These are phyloP conservation scores for Ceratocystis harringtonii DNA, from an alignment of 2,329 filamentous ascomycete genomes.

Conservation along the genomic window DNA sequence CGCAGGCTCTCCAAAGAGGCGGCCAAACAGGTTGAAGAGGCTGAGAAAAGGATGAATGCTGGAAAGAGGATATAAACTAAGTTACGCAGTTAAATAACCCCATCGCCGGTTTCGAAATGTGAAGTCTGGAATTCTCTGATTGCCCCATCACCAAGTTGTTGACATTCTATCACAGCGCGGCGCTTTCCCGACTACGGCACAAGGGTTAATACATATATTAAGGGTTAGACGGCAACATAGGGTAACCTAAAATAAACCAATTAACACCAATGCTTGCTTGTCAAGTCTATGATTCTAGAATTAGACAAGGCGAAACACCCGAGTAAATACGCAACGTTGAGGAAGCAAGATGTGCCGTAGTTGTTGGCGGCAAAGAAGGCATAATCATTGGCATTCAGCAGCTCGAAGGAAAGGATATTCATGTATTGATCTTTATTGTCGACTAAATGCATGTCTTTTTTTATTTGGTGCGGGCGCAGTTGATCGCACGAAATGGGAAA, in stretches of 20 bases:
- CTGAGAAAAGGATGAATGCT: constrained; percentile 3
- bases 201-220: no score
- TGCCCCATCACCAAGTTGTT: no score
- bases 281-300: no score
- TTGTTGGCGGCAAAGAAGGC: neutral
- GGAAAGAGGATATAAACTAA: constrained; percentile 2
- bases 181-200: no score
- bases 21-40: constrained; percentile 14
- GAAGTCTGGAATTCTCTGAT: no score
- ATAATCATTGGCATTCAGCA: neutral
- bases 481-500: neutral
- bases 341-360: no score
- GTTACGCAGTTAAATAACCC: neutral
- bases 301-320: no score
- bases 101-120: neutral
- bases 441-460: constrained; percentile 1
- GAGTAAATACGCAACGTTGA: no score
- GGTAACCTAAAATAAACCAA: no score
- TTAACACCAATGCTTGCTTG: no score
- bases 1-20: constrained; percentile 8
- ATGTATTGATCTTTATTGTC: neutral
- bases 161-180: no score
- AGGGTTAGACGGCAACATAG: no score
- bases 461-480: neutral
- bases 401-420: neutral